Conservation (phyloP, 352 stramenopile genomes). For the Phytophthora sojae region DNA sequence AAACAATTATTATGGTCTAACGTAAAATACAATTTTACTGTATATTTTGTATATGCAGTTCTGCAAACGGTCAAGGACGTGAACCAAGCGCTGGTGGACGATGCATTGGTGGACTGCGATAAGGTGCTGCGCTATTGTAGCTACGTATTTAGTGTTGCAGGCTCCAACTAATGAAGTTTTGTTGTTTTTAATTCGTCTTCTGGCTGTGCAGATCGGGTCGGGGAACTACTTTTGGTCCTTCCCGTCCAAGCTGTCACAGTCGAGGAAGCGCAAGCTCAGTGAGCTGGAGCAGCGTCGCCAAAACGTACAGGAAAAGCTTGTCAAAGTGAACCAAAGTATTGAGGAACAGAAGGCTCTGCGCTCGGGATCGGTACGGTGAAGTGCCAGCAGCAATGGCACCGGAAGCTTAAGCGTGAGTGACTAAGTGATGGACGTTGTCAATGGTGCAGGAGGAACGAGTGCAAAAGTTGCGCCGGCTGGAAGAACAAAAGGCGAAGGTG, state of each 20-base stretch:
- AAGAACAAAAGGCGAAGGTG: conserved; percentile 59
- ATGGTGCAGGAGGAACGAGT: conserved; percentile 65
- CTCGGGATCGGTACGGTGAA: conserved; percentile 59
- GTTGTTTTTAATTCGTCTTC: too few relatives aligned
- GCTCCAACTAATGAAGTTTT: too few relatives aligned
- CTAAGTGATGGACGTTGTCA: not conserved
- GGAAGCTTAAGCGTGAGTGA: not conserved
- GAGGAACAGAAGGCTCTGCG: conserved; percentile 57
- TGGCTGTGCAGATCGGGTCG: conserved; percentile 67
- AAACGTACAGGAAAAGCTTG: conserved; percentile 47
- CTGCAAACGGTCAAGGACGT: conserved; percentile 91
- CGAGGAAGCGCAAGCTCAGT: conserved; percentile 76
- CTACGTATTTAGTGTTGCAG: too few relatives aligned
- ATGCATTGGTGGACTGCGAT: conserved; percentile 83
- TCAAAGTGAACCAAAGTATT: conserved; percentile 57
- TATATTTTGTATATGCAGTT: conserved; percentile 43
- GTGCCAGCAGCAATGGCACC: not conserved
- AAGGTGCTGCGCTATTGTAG: conserved; percentile 48
- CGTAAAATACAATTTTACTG: conserved; percentile 8
- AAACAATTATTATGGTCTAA: conserved; percentile 1
- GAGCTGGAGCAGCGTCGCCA: conserved; percentile 69
- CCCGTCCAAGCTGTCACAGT: conserved; percentile 82
- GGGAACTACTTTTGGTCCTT: conserved; percentile 93
- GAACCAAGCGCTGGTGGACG: conserved; percentile 88
- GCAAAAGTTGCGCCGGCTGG: conserved; percentile 63